Evolutionary conservation across 2,329 filamentous ascomycete genomes (phyloP), one percentile per base, ranked within the genome.

Genomic region (Colletotrichum sp.): DNA sequence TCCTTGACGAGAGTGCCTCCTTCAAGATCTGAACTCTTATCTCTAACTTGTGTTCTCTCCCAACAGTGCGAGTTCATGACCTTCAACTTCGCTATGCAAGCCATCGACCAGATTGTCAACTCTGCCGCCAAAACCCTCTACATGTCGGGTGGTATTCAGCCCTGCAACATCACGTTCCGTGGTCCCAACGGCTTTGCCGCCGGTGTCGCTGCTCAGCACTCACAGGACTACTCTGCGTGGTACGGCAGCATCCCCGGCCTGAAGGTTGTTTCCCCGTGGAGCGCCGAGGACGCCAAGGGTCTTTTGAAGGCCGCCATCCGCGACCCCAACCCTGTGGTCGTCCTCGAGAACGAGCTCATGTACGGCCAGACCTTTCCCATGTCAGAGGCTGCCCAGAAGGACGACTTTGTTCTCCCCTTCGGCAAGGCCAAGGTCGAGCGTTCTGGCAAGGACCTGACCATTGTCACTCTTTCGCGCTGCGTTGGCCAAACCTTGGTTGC

Each of bases 1-100:
- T 48, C 43, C 18, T 48, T 48, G 43, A 48, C 18, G 16, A n/a
- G 24, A n/a, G 16, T 24, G 48, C 16, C 9, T 8, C 10, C 28
- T 21, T 52, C 24, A 24, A 10, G 21, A 43, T 26, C 61, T 9
- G 55, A 36, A 18, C 64, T 24, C 32, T 24, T 28, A 28, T 24
- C 64, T 36, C 21, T 76, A 67, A 76, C 66, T 21, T 10, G 28
- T 28, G n/a, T 65, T 15, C 48, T 12, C 24, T 52, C 26, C 30
- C 58, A 8, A 10, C 79, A 97, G 95, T 97, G 94, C 92, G 97
- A 99, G 90, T 99, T 99, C 92, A 99, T 99, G 97, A 99, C 97
- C 83, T 99, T 98, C 93, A 99, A 99, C 92, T 99, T 99, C 85
- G 96, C 97, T 87, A 99, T 99, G 97, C 97, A 99, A 90, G 95